These are phyloP conservation scores for Peronospora belbahrii DNA, from an alignment of 352 stramenopile genomes.

Conservation along the genomic window DNA sequence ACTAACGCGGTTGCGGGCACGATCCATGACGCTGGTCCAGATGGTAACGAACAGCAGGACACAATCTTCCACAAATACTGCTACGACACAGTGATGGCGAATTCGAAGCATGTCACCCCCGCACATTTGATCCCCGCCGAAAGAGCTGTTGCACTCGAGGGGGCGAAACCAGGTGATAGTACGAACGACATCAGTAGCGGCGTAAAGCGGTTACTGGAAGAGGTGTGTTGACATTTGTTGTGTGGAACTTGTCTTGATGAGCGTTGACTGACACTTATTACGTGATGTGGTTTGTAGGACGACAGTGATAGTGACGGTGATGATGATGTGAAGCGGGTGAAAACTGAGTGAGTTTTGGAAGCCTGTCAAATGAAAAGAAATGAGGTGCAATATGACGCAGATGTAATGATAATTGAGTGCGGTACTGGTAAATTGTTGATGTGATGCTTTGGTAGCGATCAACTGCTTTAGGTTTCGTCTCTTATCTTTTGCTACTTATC, in stretches of 20 bases:
- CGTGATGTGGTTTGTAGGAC: slow-evolving; percentile 26
- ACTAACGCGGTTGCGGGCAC: slow-evolving; percentile 76
- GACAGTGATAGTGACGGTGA: slow-evolving; percentile 62
- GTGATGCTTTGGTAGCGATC: slow-evolving; percentile 19
- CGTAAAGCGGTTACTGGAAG: slow-evolving; percentile 52
- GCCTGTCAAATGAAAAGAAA: slow-evolving; percentile 11
- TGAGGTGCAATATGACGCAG: slow-evolving; percentile 12
- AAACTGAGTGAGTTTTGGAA: slow-evolving; percentile 36
- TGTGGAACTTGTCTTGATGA: background rate
- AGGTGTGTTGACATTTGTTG: slow-evolving; percentile 21
- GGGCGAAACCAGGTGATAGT: slow-evolving; percentile 10
- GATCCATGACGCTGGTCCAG: slow-evolving; percentile 44
- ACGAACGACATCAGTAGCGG: slow-evolving; percentile 15
- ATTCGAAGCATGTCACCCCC: slow-evolving; percentile 70
- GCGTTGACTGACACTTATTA: slow-evolving; percentile 1
- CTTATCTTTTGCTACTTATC: slow-evolving; percentile 15
- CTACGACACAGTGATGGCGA: slow-evolving; percentile 77
- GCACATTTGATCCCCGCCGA: slow-evolving; percentile 61
- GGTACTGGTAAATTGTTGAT: slow-evolving; percentile 24
- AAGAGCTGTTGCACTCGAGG: slow-evolving; percentile 24
- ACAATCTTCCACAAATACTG: slow-evolving; percentile 89
- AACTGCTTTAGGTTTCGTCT: slow-evolving; percentile 22
- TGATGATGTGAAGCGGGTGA: slow-evolving; percentile 61
- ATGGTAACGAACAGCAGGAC: slow-evolving; percentile 33
- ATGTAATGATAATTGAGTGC: slow-evolving; percentile 29